A percentile compares a stretch with the other conserved stretches of the same genome.
Evolutionary conservation across 1,139 yeast species (phyloP).

Genomic region (Hyphopichia khmerensis): DNA sequence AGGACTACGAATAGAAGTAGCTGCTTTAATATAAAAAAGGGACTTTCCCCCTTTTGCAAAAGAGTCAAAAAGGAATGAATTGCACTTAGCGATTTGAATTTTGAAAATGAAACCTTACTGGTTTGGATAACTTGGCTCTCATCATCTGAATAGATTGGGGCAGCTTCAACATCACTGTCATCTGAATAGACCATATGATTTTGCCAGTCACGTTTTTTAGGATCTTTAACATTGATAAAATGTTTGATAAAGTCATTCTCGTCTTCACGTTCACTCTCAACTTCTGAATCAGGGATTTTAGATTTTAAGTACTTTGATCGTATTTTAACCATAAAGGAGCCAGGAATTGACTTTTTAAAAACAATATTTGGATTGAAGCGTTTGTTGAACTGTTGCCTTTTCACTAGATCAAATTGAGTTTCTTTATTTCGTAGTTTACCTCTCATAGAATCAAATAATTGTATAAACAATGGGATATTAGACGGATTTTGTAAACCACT

Average conservation of each 20-base stretch:
- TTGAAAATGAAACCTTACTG: constrained; percentile 1
- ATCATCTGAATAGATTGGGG: too few species aligned
- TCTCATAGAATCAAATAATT: constrained; percentile 14
- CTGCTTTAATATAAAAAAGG: constrained; percentile 23
- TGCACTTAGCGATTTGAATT: constrained; percentile 6
- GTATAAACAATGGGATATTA: constrained; percentile 10
- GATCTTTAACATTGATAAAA: background rate
- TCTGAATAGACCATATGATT: constrained; percentile 35
- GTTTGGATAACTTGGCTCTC: background rate
- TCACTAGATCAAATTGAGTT: background rate
- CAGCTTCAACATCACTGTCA: constrained; percentile 26
- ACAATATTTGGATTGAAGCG: background rate
- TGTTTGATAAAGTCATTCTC: background rate
- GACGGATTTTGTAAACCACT: constrained; percentile 13
- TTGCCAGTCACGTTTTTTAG: background rate
- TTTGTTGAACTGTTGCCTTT: background rate
- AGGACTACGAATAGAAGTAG: constrained; percentile 24
- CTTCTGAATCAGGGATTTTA: background rate
- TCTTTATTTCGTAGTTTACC: background rate
- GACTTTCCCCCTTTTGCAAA: constrained; percentile 27
- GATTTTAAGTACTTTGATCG: background rate
- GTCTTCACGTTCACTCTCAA: constrained; percentile 4
- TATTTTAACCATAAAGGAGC: constrained; percentile 1
- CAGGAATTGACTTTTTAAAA: background rate
- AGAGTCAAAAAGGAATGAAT: constrained; percentile 13